Evolutionary conservation across 2,329 filamentous ascomycete genomes (phyloP).

Genomic region (Metarhizium album): DNA sequence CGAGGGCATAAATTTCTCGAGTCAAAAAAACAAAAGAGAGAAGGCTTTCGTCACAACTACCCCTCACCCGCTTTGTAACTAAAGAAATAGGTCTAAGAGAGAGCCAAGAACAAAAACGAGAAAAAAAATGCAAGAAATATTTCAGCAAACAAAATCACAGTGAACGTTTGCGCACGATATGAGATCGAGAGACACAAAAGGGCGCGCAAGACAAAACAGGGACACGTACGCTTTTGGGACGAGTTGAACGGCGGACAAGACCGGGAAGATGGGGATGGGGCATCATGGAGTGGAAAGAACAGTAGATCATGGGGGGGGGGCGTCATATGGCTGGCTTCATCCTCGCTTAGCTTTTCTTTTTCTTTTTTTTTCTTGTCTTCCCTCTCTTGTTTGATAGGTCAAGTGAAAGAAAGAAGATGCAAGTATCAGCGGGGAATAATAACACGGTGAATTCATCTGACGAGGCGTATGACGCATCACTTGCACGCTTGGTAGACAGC

Average conservation of each 20-base stretch:
- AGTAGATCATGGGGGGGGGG: slow-evolving; percentile 34
- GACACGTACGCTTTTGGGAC: not conserved
- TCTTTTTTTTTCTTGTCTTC: no score
- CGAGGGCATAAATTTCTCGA: slow-evolving; percentile 57
- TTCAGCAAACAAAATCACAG: not conserved
- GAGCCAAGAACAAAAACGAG: not conserved
- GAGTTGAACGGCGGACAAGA: not conserved
- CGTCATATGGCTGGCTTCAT: slow-evolving; percentile 33
- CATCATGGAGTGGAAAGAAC: slow-evolving; percentile 11
- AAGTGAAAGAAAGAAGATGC: not conserved
- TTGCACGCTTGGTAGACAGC: slow-evolving; percentile 24
- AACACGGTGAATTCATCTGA: slow-evolving; percentile 15
- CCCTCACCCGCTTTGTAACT: not conserved
- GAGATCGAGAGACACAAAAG: not conserved
- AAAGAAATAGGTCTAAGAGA: slow-evolving; percentile 5
- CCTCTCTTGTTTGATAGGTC: not conserved
- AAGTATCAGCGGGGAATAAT: slow-evolving; percentile 17
- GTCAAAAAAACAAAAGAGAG: no score
- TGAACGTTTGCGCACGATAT: not conserved
- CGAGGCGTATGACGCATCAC: slow-evolving; percentile 25
- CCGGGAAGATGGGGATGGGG: not conserved
- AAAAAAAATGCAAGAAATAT: not conserved
- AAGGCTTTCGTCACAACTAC: slow-evolving; percentile 1
- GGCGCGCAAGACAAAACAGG: not conserved
- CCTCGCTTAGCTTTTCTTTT: slow-evolving; percentile 34